These are phyloP conservation scores for Xylaria flabelliformis DNA, from an alignment of 495 filamentous ascomycete species.

Conservation along the genomic window DNA sequence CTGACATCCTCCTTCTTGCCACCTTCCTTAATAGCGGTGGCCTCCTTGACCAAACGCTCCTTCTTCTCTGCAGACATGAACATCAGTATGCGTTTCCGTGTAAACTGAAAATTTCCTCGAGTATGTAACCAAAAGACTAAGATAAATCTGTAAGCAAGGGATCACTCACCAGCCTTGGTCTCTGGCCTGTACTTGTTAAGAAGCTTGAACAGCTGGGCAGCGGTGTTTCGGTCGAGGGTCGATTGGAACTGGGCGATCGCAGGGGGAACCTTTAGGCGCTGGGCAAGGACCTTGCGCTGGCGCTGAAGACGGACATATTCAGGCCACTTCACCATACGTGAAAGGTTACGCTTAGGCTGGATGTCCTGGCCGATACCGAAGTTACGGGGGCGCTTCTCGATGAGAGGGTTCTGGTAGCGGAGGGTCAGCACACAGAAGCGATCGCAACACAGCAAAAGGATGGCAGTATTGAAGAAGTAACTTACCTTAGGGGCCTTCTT, in stretches of 20 bases:
- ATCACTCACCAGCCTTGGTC: conserved; percentile 70
- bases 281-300: conserved; percentile 99
- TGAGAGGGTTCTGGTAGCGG: conserved; percentile 84
- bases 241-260: conserved; percentile 97
- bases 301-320: conserved; percentile 98
- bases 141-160: background rate
- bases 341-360: conserved; percentile 96
- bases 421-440: conserved; percentile 40
- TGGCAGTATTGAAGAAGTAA: conserved; percentile 22
- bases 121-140: background rate
- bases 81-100: background rate
- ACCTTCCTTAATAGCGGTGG: conserved; percentile 92
- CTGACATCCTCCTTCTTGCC: conserved; percentile 99
- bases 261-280: conserved; percentile 98
- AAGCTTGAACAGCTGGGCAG: conserved; percentile 92
- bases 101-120: background rate
- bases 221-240: conserved; percentile 97
- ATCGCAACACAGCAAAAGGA: background rate
- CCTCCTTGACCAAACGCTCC: conserved; percentile 97
- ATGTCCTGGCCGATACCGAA: conserved; percentile 99
- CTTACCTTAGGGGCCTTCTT: conserved; percentile 97
- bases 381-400: conserved; percentile 97
- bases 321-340: conserved; percentile 99
- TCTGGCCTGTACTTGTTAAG: conserved; percentile 99
- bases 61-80: conserved; percentile 77